Base-by-base conservation (phyloP, 768 basidiomycete genomes). In the Vararia minispora region DNA sequence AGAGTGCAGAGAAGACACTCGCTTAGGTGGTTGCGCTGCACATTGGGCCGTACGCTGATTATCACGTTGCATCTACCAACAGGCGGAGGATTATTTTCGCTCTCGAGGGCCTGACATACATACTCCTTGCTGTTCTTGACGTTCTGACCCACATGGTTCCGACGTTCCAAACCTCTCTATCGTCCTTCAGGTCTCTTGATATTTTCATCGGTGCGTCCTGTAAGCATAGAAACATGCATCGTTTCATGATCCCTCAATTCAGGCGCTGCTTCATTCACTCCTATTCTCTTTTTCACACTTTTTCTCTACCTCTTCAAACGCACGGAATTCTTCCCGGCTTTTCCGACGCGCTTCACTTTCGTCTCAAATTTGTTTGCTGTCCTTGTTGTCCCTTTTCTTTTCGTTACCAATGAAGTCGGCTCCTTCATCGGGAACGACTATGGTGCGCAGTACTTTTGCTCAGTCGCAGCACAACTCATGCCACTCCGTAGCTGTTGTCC, bases 371-470 rank as follows among this genome's bases (percentile, higher is more conserved):
- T 65, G 31, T 52, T 65, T 8, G 58, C 82, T 8, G 46, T 74
- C 23, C 35, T 69, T 22, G 67, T 75, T 42, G 69, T 85, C 35
- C 76, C 79, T 9, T 52, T 66, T 22, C 66, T 77, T 34, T 42
- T 78, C 40, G 56, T 61, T 8, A 53, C 69, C 46, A 79, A 78
- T 51, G 74, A 74, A 43, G 52, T 79, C 11, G 71, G 72, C 8
- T 81, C 83, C 3, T 79, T 87, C 49, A 47, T 77, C 18, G 76
- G 77, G 29, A 62, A 74, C 22, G 57, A 62, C 8, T 67, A 73
- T 35, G 55, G 83, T 82, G 48, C 48, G 70, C 62, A n/a, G 5
- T 28, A 21, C 12, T 9, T 9, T 5, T 27, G 7, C 9, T 28
- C 12, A 29, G 14, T 14, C 16, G 14, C 30, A n/a, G 4, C n/a